A percentile compares a stretch with the other conserved stretches of the same genome.
phyloP scores from a whole-genome alignment of 2,329 filamentous ascomycete species.

The Fusarium sp. region DNA sequence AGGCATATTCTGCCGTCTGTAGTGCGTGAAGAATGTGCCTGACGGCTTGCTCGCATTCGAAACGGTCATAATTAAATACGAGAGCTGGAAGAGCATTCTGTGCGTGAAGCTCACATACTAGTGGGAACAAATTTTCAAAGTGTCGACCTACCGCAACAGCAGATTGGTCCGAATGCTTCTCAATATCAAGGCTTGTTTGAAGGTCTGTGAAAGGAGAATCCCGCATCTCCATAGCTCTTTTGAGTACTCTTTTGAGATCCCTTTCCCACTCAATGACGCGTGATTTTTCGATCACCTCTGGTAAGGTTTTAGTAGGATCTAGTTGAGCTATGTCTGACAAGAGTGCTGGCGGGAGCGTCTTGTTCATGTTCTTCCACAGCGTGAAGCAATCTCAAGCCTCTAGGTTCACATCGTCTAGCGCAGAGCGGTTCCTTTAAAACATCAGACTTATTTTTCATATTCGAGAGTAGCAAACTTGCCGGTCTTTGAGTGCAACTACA shows the following conservation, averaged over 20 bases:
- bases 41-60: constrained; percentile 72
- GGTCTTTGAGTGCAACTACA: constrained; percentile 71
- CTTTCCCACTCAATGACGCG: constrained; percentile 77
- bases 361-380: constrained; percentile 74
- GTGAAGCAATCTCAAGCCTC: constrained; percentile 78
- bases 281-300: constrained; percentile 70
- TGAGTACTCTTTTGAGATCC: constrained; percentile 69
- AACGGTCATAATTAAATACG: constrained; percentile 81
- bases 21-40: constrained; percentile 65
- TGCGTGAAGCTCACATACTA: constrained; percentile 71
- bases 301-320: constrained; percentile 63
- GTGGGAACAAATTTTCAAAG: constrained; percentile 56
- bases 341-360: constrained; percentile 44
- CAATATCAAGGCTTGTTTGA: constrained; percentile 4
- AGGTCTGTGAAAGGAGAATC: constrained; percentile 57
- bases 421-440: constrained; percentile 62
- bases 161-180: background rate
- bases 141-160: background rate
- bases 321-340: constrained; percentile 54
- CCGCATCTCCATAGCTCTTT: constrained; percentile 69
- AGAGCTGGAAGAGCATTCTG: constrained; percentile 78
- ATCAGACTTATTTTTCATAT: constrained; percentile 15
- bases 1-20: constrained; percentile 53
- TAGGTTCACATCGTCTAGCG: constrained; percentile 75
- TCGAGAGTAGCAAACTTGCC: constrained; percentile 49